Evolutionary conservation across 495 filamentous ascomycete species (phyloP).

Genomic region (Aspergillus biplanus): DNA sequence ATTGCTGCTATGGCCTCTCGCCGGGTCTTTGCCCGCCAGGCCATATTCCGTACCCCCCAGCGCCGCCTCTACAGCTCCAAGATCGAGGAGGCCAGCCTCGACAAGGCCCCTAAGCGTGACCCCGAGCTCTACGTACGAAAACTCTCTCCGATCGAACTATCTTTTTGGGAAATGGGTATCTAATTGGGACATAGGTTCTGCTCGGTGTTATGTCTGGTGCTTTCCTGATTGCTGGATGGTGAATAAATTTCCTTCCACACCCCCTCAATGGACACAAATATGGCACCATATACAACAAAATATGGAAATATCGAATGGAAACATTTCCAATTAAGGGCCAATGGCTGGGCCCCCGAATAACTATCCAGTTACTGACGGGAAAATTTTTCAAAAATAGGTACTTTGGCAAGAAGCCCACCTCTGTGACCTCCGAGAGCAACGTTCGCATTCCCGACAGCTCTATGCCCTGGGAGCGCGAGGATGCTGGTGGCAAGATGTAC

Average conservation of each 20-base stretch:
- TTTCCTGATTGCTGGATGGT: conserved; percentile 84
- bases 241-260: conserved; percentile 22
- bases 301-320: neutral
- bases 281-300: conserved; percentile 4
- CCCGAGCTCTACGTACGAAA: conserved; percentile 78
- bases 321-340: too few species aligned
- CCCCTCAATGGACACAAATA: neutral
- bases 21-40: conserved; percentile 52
- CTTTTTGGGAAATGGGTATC: conserved; percentile 5
- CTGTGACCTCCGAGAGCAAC: conserved; percentile 75
- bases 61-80: conserved; percentile 51
- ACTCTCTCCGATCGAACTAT: conserved; percentile 16
- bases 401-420: conserved; percentile 83
- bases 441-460: conserved; percentile 71
- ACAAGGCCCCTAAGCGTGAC: conserved; percentile 71
- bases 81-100: conserved; percentile 54
- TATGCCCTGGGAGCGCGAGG: conserved; percentile 87
- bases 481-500: conserved; percentile 56
- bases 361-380: neutral
- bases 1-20: conserved; percentile 56
- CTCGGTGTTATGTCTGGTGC: conserved; percentile 89
- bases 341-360: neutral
- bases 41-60: conserved; percentile 45
- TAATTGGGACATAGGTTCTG: conserved; percentile 66
- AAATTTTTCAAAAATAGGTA: conserved; percentile 32